A percentile compares a stretch with the other conserved stretches of the same genome.
Conservation (phyloP, 305 asterid genomes). For the Fraxinus paxiana region DNA sequence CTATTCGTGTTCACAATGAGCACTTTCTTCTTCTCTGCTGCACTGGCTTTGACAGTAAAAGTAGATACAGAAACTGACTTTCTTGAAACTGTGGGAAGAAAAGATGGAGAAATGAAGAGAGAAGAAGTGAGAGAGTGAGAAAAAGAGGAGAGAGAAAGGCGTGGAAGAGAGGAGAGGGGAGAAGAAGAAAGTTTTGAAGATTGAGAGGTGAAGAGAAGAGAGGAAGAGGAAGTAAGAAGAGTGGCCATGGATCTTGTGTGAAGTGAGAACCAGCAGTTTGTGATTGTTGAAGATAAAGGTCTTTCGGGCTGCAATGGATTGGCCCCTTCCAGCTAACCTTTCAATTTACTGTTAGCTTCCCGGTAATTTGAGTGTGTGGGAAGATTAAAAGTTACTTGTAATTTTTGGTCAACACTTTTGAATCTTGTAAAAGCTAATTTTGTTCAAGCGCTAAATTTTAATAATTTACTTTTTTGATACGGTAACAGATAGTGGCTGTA, state of each 20-base stretch:
- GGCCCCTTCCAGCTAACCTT: slow-evolving; percentile 7
- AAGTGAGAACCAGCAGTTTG: slow-evolving; percentile 25
- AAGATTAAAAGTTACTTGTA: not conserved
- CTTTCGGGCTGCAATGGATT: slow-evolving; percentile 12
- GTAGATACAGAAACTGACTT: slow-evolving; percentile 29
- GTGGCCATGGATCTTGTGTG: slow-evolving; percentile 55
- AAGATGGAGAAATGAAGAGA: slow-evolving; percentile 54
- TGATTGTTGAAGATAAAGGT: slow-evolving; percentile 22
- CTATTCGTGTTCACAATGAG: slow-evolving; percentile 81
- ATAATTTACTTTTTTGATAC: too few species aligned
- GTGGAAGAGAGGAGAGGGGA: slow-evolving; percentile 35
- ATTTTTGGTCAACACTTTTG: too few species aligned
- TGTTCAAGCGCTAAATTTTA: too few species aligned
- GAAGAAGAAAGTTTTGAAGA: slow-evolving; percentile 35
- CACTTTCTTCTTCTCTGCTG: slow-evolving; percentile 72
- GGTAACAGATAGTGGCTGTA: slow-evolving; percentile 60
- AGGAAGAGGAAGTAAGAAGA: slow-evolving; percentile 49
- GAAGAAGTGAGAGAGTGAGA: slow-evolving; percentile 38
- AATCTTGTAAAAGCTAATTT: too few species aligned
- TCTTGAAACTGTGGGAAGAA: slow-evolving; percentile 25
- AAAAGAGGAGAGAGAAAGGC: slow-evolving; percentile 36
- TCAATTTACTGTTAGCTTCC: slow-evolving; percentile 24
- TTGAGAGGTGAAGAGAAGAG: slow-evolving; percentile 40
- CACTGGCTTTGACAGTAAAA: slow-evolving; percentile 45
- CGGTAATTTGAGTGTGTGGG: not conserved